Evolutionary conservation across 257 asterid species (phyloP), one percentile per base, ranked within the genome.

Genomic region (Misopates orontium): DNA sequence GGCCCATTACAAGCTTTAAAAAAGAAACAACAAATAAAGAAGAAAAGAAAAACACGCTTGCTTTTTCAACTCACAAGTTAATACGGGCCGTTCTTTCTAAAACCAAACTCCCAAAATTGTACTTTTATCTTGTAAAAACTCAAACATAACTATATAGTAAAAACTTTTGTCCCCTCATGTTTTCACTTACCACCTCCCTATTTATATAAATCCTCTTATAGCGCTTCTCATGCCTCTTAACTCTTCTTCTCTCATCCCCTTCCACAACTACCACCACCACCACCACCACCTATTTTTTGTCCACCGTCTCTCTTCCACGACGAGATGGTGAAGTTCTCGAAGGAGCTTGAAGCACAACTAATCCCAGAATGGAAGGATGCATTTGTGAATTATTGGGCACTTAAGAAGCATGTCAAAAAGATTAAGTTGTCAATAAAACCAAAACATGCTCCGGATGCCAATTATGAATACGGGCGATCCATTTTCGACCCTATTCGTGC

Each of bases 351-450:
- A 72, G 96, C 96, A 9, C 90, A 89, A 50, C 87, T 89, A 49
- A 89, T 89, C 11, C 96, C 96, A 17, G 96, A 89, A 72, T 89
- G 96, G 96, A 89, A 84, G 19, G 90, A 89, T 13, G 96, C 95
- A 1, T 86, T 86, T 66, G 83, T 89, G 2, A 78, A 89, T 45
- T 89, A 89, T 31, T 86, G 96, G 92, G 80, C 68, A 17, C 84
- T 89, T 0, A 89, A 89, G 71, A 89, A 89, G 71, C 85, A 86
- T 21, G 80, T 89, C 48, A 89, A 84, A 78, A 86, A 71, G 49
- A 73, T 89, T 10, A 89, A 81, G 77, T 44, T 83, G 50, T 78
- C 90, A 2, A 79, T 73, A 69, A 72, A 72, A 61, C 15, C 85
- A 1, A 79, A 80, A 0, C 82, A 69, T 20, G 68, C 60, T 47